A percentile compares a stretch with the other conserved stretches of the same genome.
Conservation (phyloP, 2,329 filamentous ascomycete genomes). For the Septoria petroselini region DNA sequence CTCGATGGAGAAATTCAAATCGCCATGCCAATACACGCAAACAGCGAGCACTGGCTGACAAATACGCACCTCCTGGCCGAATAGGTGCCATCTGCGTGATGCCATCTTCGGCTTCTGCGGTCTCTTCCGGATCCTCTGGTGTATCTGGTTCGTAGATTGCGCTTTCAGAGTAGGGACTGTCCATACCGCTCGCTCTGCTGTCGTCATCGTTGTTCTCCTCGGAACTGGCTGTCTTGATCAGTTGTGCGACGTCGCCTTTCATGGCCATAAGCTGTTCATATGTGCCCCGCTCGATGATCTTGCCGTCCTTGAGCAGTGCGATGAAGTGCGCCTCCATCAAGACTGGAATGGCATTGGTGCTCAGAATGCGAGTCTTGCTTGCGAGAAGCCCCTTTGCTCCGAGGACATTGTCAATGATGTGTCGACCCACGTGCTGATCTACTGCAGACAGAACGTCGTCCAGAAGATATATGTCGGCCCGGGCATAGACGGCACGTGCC, state of each 20-base stretch:
- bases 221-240: slow-evolving; percentile 72
- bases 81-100: slow-evolving; percentile 76
- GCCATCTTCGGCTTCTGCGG: slow-evolving; percentile 64
- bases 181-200: slow-evolving; percentile 22
- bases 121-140: slow-evolving; percentile 51
- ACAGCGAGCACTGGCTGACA: too few relatives aligned
- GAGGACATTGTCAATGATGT: slow-evolving; percentile 91
- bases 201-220: slow-evolving; percentile 40
- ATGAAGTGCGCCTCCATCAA: slow-evolving; percentile 87
- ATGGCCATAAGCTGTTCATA: slow-evolving; percentile 89
- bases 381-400: slow-evolving; percentile 77
- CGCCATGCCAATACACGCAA: not conserved
- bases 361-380: slow-evolving; percentile 85
- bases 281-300: slow-evolving; percentile 81
- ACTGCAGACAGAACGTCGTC: slow-evolving; percentile 95
- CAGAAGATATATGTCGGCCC: slow-evolving; percentile 92
- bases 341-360: slow-evolving; percentile 92
- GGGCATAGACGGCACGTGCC: slow-evolving; percentile 89
- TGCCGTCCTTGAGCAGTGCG: slow-evolving; percentile 75
- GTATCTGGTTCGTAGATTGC: slow-evolving; percentile 51
- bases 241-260: slow-evolving; percentile 82
- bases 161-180: slow-evolving; percentile 25
- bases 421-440: slow-evolving; percentile 94
- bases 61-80: slow-evolving; percentile 44
- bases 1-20: not conserved